A percentile compares a stretch with the other conserved stretches of the same genome.
Conservation (phyloP, 2,329 filamentous ascomycete species). For the Cytospora paraplurivora region DNA sequence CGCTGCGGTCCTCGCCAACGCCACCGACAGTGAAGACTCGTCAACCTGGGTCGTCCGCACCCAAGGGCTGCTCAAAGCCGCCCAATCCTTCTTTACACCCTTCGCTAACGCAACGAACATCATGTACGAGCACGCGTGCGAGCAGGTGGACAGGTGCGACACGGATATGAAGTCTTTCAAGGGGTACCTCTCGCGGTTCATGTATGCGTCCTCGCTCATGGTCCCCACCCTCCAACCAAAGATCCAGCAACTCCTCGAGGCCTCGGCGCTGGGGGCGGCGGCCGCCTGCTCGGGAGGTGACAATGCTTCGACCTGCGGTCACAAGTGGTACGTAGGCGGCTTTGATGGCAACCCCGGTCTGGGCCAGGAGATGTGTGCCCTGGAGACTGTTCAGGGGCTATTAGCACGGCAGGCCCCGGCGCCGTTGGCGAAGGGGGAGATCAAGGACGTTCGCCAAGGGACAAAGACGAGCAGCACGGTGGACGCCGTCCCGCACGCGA, state of each 20-base stretch:
- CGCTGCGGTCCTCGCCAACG: constrained; percentile 64
- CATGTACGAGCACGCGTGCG: constrained; percentile 70
- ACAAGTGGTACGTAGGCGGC: constrained; percentile 61
- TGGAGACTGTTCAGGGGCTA: constrained; percentile 64
- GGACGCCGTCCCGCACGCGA: not conserved
- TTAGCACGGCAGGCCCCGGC: constrained; percentile 47
- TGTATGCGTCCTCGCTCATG: constrained; percentile 60
- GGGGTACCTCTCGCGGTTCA: constrained; percentile 65
- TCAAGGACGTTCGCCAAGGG: constrained; percentile 46
- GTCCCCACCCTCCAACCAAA: constrained; percentile 54
- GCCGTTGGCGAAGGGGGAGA: constrained; percentile 51
- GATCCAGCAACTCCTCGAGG: constrained; percentile 51
- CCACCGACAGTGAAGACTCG: constrained; percentile 60
- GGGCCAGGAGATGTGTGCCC: constrained; percentile 66
- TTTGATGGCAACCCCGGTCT: constrained; percentile 59
- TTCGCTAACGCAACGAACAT: constrained; percentile 56
- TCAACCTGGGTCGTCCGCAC: constrained; percentile 57
- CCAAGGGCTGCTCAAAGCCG: constrained; percentile 53
- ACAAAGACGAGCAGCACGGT: not conserved
- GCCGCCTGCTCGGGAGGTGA: constrained; percentile 58
- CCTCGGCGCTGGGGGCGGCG: constrained; percentile 59
- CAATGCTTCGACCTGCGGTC: constrained; percentile 57
- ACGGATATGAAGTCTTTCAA: constrained; percentile 70
- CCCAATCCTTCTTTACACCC: constrained; percentile 55
- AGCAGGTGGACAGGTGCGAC: constrained; percentile 58